Percentiles rank a stretch among this genome's conserved stretches.
These are phyloP conservation scores for Endothia cerciana DNA, from an alignment of 2,329 filamentous ascomycete genomes.

Conservation along the genomic window DNA sequence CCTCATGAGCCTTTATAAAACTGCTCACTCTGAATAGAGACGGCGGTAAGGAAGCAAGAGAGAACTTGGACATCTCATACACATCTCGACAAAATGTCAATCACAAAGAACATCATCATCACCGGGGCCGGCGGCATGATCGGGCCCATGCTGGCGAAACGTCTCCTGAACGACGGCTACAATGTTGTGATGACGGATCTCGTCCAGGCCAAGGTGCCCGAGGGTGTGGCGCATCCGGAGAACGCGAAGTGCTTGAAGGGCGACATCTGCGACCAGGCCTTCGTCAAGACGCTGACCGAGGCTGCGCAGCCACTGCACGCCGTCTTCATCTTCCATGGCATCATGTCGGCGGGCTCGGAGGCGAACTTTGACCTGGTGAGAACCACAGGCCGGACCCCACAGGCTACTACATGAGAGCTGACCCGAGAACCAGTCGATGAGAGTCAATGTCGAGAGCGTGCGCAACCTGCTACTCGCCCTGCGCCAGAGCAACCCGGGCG, in stretches of 20 bases:
- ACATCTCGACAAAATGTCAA: constrained; percentile 11
- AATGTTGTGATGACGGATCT: constrained; percentile 56
- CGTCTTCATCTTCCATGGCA: constrained; percentile 67
- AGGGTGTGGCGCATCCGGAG: constrained; percentile 50
- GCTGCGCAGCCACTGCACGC: constrained; percentile 52
- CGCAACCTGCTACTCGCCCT: constrained; percentile 55
- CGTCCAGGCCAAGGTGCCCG: constrained; percentile 53
- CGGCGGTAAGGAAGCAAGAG: background rate
- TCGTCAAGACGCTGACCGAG: constrained; percentile 46
- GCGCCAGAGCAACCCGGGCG: constrained; percentile 51
- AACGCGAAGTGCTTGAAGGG: constrained; percentile 55
- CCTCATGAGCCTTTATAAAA: background rate
- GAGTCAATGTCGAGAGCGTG: constrained; percentile 65
- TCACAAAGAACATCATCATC: constrained; percentile 37
- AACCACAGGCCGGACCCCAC: too few relatives aligned
- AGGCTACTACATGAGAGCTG: background rate
- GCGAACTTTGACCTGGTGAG: constrained; percentile 57
- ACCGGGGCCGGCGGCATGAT: constrained; percentile 42
- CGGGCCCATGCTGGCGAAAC: constrained; percentile 43
- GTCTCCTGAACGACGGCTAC: constrained; percentile 46
- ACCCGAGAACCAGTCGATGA: constrained; percentile 44
- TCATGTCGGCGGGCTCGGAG: constrained; percentile 69
- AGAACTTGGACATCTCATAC: background rate
- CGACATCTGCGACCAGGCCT: constrained; percentile 47
- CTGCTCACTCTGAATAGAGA: background rate